Base-by-base conservation (phyloP, 345 rosid species). In the Eucalyptus coolabah region DNA sequence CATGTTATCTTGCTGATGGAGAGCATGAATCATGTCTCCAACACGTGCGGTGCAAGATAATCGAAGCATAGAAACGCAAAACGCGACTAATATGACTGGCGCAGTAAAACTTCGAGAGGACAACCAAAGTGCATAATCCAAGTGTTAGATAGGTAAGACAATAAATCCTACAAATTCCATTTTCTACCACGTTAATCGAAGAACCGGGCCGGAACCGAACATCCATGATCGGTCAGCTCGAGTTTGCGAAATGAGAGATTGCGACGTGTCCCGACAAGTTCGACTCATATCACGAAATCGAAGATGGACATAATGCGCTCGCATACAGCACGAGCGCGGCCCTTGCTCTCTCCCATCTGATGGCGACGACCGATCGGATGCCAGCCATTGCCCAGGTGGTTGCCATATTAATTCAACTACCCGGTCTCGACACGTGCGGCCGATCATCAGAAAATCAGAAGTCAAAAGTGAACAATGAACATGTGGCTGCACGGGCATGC, bases 1-100 rank as follows among this genome's bases (percentile, higher is more conserved):
- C 11, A 53, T 4, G 11, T 8, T 53, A 53, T 53, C 59, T 0
- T 4, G 26, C 0, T 21, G 1, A 53, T 21, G 59, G 59, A 53
- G 59, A 53, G 1, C 26, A 53, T 21, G 59, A 8, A 53, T 5
- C 26, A 4, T 0, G 0, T 53, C 11, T 21, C 26, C 26, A 53
- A 53, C 59, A 21, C 0, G 24, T 59, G n/a, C 4, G 2, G 65
- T 26, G 14, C 7, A 59, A 5, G 1, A 59, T 12, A 24, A 59
- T 26, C 4, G 7, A 12, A 26, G 34, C 72, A 63, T 3, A 63
- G 9, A 63, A 13, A 63, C 0, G 9, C 18, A 30, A 63, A 28
- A 63, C 0, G 17, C 34, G 8, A 28, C 69, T 60, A 12, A 60
- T 28, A 15, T 63, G 17, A 63, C 18, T 14, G 8, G 16, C 4